Evolutionary conservation across 2,329 filamentous ascomycete genomes (phyloP), one percentile per base, ranked within the genome.

Genomic region (Penicillium polonicum): DNA sequence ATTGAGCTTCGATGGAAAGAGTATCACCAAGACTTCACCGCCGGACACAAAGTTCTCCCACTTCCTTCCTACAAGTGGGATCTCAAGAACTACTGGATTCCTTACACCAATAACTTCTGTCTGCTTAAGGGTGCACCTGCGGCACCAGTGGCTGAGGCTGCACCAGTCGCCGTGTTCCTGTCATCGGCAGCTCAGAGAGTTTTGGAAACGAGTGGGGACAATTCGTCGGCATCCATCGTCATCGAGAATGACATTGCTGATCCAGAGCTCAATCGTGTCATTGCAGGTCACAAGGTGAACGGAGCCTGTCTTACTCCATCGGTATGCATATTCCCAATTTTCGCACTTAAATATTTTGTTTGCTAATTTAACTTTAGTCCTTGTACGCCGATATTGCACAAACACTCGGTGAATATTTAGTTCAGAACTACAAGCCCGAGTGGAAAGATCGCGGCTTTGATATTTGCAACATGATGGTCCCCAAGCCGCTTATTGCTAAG

Each of bases 401-500:
- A 44, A 75, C 73, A 6, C 57, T 75, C 15, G 71, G 62, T 27
- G 69, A 73, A 25, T 72, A 72, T 48, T 57, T 74, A 17, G 67
- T 70, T 8, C 63, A 70, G 36, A 72, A 71, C 45, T 72, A 73
- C 60, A 72, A 71, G 45, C 72, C 72, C 1, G 67, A 72, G 25
- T 64, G 69, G 52, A 63, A 70, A 29, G 65, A 66, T 3, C 54
- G 62, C 17, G 71, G 72, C 6, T 65, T 74, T 23, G 70, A 76
- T 55, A 65, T 76, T 13, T 71, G 69, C 52, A 62, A 74, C 10
- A 68, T 77, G 61, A 61, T 64, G 9, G 70, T 77, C 10, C 66
- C 70, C 2, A 74, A 74, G 55, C 85, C 88, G 35, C 78, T 92
- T 59, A 88, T 92, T 49, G 68, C 72, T 21, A 73, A 74, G 58